Evolutionary conservation across 2,329 filamentous ascomycete genomes (phyloP), one percentile per base, ranked within the genome.

Genomic region (Paracamarosporium sp.): DNA sequence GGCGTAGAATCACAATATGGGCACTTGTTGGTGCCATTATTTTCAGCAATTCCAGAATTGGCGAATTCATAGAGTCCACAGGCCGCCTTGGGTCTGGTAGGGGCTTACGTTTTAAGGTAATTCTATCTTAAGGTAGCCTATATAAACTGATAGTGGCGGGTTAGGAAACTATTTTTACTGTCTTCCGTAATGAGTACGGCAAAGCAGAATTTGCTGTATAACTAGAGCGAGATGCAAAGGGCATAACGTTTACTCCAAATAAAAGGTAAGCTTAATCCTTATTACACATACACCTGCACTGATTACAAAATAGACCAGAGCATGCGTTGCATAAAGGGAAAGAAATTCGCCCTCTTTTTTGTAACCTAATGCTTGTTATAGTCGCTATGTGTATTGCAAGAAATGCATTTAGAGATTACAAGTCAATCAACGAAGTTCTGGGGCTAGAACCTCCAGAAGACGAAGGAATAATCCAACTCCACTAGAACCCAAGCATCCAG

Each of bases 121-220:
- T 52, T 58, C 22, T 24, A n/a, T 50, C 36, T 54, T 54, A 45
- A 35, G 35, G 20, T 58, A 54, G 50, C 27, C 38, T 54, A 24
- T 20, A 48, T 50, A 54, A 54, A 58, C 51, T 58, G 55, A 58
- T 25, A 38, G n/a, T 38, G 17, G 17, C 35, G 15, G 15, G 35
- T 59, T 59, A 59, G 56, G 33, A 55, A 17, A 59, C 17, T 31
- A 55, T 59, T 45, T 59, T 59, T 55, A 27, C 52, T 55, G 24
- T 59, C 40, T 59, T 59, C 52, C 33, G 33, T 28, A 59, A 59
- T 35, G 52, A 59, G 56, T 52, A 25, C 22, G 22, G 56, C 25
- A 55, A 59, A 28, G 52, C 48, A 55, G 56, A 59, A 55, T 59
- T 59, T 55, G 33, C 52, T 51, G 31, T 59, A 59, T 24, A 59